These are phyloP conservation scores for Endoconidiophora laricicola DNA, from an alignment of 2,329 filamentous ascomycete genomes.

Conservation along the genomic window DNA sequence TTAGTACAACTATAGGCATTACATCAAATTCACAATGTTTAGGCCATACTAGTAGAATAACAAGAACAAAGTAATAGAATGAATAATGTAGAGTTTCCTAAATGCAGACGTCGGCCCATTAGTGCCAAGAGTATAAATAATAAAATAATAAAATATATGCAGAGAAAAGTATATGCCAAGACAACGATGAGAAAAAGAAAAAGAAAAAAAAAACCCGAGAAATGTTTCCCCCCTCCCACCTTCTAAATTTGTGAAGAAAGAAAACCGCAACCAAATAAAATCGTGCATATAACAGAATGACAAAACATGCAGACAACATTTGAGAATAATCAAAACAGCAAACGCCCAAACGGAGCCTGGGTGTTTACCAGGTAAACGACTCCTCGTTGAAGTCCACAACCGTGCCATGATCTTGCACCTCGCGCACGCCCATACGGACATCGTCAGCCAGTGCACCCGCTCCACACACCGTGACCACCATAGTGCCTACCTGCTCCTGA, in stretches of 20 bases:
- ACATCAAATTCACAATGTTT: no score
- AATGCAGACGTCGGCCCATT: not conserved
- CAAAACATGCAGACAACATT: not conserved
- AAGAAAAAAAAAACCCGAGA: conserved; percentile 1
- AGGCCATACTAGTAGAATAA: not conserved
- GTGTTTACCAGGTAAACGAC: conserved; percentile 47
- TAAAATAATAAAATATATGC: conserved; percentile 1
- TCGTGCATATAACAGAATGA: not conserved
- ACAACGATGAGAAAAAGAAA: conserved; percentile 2
- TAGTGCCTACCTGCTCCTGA: conserved; percentile 66
- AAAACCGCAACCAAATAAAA: not conserved
- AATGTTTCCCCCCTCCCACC: not conserved
- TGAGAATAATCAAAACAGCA: not conserved
- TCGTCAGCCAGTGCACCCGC: conserved; percentile 61
- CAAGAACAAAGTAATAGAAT: not conserved
- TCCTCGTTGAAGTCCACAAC: conserved; percentile 65
- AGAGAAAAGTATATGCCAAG: conserved; percentile 3
- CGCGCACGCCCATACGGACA: conserved; percentile 50
- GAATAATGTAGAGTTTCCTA: not conserved
- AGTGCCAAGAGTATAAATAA: not conserved
- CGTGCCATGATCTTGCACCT: conserved; percentile 39
- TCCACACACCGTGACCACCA: conserved; percentile 71
- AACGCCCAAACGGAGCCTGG: no score
- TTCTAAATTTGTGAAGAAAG: not conserved
- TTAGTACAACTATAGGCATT: no score